A percentile compares a stretch with the other conserved stretches of the same genome.
Conservation (phyloP, 768 basidiomycete species). For the Erythrobasidium yunnanense region DNA sequence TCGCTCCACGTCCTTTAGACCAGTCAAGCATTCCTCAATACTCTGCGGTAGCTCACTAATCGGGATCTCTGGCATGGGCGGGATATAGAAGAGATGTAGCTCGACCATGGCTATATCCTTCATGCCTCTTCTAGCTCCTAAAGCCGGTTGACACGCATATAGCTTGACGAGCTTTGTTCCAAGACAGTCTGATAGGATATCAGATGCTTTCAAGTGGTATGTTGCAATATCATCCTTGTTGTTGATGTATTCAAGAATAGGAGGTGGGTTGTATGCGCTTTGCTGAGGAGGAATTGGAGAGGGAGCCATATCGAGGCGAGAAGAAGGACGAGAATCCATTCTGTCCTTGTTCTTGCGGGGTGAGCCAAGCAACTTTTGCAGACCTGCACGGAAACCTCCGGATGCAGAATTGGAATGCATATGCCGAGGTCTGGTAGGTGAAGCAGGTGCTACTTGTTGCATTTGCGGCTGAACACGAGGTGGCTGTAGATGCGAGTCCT, state of each 20-base stretch:
- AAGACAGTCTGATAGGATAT: neutral
- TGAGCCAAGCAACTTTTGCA: neutral
- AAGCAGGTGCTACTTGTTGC: neutral
- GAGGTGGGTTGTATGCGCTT: neutral
- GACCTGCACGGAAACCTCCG: conserved; percentile 16
- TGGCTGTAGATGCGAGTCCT: neutral
- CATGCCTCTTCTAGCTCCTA: neutral
- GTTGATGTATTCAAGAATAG: conserved; percentile 19
- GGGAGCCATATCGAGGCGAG: conserved; percentile 1
- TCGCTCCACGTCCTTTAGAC: conserved; percentile 2
- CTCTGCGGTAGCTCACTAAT: conserved; percentile 16
- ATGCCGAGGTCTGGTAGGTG: neutral
- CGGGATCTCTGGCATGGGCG: conserved; percentile 13
- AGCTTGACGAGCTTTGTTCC: conserved; percentile 1
- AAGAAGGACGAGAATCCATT: conserved; percentile 4
- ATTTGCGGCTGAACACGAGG: conserved; percentile 13
- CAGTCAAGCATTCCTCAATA: conserved; percentile 21
- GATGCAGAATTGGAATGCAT: conserved; percentile 2
- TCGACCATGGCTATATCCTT: neutral
- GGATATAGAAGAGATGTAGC: conserved; percentile 16
- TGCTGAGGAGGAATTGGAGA: neutral
- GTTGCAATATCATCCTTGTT: neutral
- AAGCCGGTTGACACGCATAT: neutral
- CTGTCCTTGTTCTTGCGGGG: conserved; percentile 24
- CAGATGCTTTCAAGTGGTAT: neutral